phyloP scores from a whole-genome alignment of 257 asterid genomes.

The Nicotiana tabacum region DNA sequence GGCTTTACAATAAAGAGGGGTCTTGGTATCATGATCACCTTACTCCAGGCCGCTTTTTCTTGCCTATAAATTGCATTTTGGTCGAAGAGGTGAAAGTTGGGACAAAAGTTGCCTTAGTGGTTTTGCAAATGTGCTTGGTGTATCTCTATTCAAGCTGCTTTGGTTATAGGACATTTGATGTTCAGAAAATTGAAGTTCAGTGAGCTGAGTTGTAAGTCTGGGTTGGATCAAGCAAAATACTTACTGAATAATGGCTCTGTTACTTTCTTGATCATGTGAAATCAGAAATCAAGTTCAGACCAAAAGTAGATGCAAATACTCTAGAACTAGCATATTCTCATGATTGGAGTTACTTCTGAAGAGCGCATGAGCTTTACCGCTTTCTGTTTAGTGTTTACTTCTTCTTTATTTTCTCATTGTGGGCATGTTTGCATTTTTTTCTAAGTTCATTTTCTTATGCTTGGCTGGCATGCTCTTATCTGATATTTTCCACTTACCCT shows the following conservation, averaged over 20 bases:
- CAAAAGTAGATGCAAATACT: no score
- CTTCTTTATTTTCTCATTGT: background rate
- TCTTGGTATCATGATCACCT: background rate
- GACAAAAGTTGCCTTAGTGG: background rate
- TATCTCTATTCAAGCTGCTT: background rate
- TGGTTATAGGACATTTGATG: background rate
- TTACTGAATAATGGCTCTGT: background rate
- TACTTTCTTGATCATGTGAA: background rate
- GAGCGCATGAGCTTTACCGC: background rate
- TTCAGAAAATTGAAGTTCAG: background rate
- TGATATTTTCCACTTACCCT: background rate
- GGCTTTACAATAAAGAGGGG: background rate
- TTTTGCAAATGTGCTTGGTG: conserved; percentile 1
- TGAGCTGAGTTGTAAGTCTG: background rate
- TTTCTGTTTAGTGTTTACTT: background rate
- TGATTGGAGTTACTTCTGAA: background rate
- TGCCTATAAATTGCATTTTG: background rate
- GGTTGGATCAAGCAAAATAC: background rate
- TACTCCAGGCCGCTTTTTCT: background rate
- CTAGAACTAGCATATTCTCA: no score
- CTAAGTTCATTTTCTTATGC: background rate
- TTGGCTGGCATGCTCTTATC: conserved; percentile 1
- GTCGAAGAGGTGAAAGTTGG: background rate
- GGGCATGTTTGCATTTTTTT: background rate
- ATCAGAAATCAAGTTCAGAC: background rate